Evolutionary conservation across 139 green algal species (phyloP).

Genomic region (Mychonastes homosphaera): DNA sequence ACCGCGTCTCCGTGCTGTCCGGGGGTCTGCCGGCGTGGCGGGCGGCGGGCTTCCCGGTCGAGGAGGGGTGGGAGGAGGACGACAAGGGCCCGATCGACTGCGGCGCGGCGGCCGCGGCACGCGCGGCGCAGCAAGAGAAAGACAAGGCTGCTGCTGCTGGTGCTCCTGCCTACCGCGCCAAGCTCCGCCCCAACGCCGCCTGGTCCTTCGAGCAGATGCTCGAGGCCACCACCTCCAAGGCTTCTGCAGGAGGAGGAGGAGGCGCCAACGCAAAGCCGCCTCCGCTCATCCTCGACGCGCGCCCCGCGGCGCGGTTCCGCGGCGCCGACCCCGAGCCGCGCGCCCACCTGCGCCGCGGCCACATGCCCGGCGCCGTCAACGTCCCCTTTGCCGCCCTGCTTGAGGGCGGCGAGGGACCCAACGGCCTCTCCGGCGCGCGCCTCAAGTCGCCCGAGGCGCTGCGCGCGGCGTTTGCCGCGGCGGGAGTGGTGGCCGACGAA

Average conservation of each 20-base stretch:
- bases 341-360: constrained; percentile 55
- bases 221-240: constrained; percentile 28
- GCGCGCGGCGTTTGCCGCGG: constrained; percentile 37
- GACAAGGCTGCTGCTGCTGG: neutral
- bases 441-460: constrained; percentile 50
- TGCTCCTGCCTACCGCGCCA: neutral
- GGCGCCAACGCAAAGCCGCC: constrained; percentile 33
- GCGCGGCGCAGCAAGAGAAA: too few species aligned
- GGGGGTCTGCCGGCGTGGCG: constrained; percentile 79
- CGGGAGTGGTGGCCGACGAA: too few species aligned
- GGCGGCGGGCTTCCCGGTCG: constrained; percentile 31
- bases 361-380: constrained; percentile 69
- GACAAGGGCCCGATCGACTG: too few species aligned
- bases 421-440: constrained; percentile 2
- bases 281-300: constrained; percentile 68
- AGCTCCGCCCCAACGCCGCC: constrained; percentile 43
- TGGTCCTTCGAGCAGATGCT: constrained; percentile 36
- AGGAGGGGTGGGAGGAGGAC: too few species aligned
- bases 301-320: constrained; percentile 49
- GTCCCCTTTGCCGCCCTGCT: constrained; percentile 71
- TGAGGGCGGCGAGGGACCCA: neutral
- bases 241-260: constrained; percentile 32
- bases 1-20: constrained; percentile 77
- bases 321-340: constrained; percentile 73
- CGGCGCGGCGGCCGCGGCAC: too few species aligned